phyloP scores from a whole-genome alignment of 192 early-diverging fungal genomes.

The Coemansia sp. region DNA sequence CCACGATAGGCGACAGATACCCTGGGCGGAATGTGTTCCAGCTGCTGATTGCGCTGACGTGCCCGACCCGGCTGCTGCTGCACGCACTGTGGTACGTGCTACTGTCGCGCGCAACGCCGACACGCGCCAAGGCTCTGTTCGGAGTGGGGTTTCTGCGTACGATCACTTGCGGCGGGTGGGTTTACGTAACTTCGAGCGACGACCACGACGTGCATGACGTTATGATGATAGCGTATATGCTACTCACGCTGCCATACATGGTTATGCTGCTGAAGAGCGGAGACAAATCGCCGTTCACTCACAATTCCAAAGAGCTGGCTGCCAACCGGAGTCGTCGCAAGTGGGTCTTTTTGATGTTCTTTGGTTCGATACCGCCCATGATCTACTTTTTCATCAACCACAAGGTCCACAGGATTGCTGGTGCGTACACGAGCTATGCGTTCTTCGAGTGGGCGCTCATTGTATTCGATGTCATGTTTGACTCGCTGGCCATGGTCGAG shows the following conservation, averaged over 20 bases:
- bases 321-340: constrained; percentile 54
- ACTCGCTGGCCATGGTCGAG: constrained; percentile 70
- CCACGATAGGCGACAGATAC: constrained; percentile 79
- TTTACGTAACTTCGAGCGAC: constrained; percentile 79
- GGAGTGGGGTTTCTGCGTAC: constrained; percentile 62
- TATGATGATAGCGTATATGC: constrained; percentile 77
- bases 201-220: constrained; percentile 79
- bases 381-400: constrained; percentile 77
- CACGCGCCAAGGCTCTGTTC: constrained; percentile 45
- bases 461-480: constrained; percentile 73
- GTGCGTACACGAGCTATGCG: constrained; percentile 78
- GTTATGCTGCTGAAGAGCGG: constrained; percentile 59
- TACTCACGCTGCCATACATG: constrained; percentile 76
- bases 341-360: constrained; percentile 61
- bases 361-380: constrained; percentile 72
- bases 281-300: constrained; percentile 45
- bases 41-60: constrained; percentile 74
- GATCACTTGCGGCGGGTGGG: constrained; percentile 80
- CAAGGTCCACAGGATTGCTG: constrained; percentile 71
- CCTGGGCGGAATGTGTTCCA: constrained; percentile 75
- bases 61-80: constrained; percentile 54
- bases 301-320: constrained; percentile 30
- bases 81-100: constrained; percentile 53
- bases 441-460: constrained; percentile 87
- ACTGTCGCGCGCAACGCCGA: constrained; percentile 30